phyloP scores from a whole-genome alignment of 2,329 filamentous ascomycete species.

The Neophaeococcomyces aloes region DNA sequence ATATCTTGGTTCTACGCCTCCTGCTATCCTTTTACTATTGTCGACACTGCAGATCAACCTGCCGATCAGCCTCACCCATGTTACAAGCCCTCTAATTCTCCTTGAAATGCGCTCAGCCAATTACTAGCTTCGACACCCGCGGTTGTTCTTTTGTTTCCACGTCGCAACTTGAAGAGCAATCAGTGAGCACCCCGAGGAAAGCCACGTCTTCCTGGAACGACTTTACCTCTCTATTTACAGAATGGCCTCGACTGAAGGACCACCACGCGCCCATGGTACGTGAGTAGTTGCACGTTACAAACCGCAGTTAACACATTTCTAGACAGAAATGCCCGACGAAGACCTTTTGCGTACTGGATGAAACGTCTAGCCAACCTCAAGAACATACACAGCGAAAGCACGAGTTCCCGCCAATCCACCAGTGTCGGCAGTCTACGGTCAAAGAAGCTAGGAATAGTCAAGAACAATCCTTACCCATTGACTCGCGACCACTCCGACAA shows the following conservation, averaged over 20 bases:
- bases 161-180: too few relatives aligned
- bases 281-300: neutral
- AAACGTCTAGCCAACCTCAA: slow-evolving; percentile 88
- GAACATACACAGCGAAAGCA: slow-evolving; percentile 50
- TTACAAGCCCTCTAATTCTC: too few relatives aligned
- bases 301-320: slow-evolving; percentile 12
- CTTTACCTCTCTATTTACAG: neutral
- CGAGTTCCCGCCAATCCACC: neutral
- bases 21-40: neutral
- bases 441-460: slow-evolving; percentile 54
- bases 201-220: neutral
- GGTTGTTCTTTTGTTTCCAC: too few relatives aligned
- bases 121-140: too few relatives aligned
- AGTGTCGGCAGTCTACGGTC: neutral
- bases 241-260: slow-evolving; percentile 21
- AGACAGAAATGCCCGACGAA: slow-evolving; percentile 66
- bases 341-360: slow-evolving; percentile 87
- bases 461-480: slow-evolving; percentile 87
- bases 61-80: too few relatives aligned
- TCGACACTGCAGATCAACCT: too few relatives aligned
- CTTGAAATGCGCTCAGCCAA: too few relatives aligned
- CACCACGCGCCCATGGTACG: slow-evolving; percentile 18
- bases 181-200: neutral
- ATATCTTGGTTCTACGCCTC: neutral
- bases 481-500: slow-evolving; percentile 42